Evolutionary conservation across 768 basidiomycete species (phyloP).

Genomic region (Rossbeevera mucosa): DNA sequence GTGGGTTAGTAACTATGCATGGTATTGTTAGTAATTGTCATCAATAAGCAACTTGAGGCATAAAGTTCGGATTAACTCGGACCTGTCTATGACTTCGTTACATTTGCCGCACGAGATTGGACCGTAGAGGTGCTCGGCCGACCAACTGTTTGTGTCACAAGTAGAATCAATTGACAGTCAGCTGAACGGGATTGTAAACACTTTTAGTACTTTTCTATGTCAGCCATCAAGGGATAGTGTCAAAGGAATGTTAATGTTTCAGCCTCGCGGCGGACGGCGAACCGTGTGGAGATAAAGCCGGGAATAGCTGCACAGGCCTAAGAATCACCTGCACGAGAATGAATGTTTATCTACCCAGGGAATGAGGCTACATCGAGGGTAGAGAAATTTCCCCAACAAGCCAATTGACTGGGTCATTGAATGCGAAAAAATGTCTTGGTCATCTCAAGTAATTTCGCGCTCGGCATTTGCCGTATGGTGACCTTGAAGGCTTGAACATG

Average conservation of each 20-base stretch:
- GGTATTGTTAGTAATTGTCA: not conserved
- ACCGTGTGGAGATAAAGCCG: not conserved
- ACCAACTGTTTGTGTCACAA: not conserved
- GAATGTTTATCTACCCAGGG: constrained; percentile 27
- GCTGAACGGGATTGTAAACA: not conserved
- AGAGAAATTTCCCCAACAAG: constrained; percentile 13
- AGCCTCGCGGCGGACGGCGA: constrained; percentile 3
- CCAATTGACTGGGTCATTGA: constrained; percentile 31
- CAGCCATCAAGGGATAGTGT: not conserved
- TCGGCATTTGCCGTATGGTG: constrained; percentile 3
- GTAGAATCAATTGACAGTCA: not conserved
- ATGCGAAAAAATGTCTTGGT: not conserved
- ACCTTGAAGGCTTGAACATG: too few relatives aligned
- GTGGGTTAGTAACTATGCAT: too few relatives aligned
- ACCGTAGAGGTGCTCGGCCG: not conserved
- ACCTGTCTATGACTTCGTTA: not conserved
- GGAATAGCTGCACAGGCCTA: not conserved
- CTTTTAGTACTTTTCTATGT: constrained; percentile 8
- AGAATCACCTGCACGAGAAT: constrained; percentile 5
- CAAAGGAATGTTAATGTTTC: constrained; percentile 8
- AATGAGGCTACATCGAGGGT: constrained; percentile 30
- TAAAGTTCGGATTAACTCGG: not conserved
- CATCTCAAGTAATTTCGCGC: not conserved
- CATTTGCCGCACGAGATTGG: not conserved
- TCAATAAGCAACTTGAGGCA: not conserved